Evolutionary conservation across 2,329 filamentous ascomycete genomes (phyloP).

Genomic region (Aspergillus glaucus): DNA sequence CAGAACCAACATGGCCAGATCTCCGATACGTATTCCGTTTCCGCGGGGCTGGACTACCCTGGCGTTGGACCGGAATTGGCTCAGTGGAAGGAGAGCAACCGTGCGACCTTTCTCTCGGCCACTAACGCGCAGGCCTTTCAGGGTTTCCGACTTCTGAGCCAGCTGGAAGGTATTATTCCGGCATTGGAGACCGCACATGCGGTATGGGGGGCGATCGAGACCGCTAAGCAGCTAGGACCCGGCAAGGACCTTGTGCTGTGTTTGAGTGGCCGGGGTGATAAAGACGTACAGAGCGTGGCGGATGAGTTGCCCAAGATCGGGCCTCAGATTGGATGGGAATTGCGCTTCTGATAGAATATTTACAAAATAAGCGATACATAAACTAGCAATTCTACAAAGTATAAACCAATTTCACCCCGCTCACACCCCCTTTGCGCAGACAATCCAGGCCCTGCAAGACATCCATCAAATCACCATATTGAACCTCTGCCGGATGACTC

Average conservation of each 20-base stretch:
- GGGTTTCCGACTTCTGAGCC: constrained; percentile 76
- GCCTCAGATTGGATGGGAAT: constrained; percentile 72
- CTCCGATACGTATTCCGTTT: constrained; percentile 89
- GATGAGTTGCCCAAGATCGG: constrained; percentile 86
- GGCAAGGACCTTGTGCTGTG: constrained; percentile 90
- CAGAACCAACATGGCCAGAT: constrained; percentile 93
- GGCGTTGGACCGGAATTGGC: constrained; percentile 91
- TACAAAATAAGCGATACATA: no score
- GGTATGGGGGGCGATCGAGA: constrained; percentile 77
- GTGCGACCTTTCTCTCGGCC: constrained; percentile 82
- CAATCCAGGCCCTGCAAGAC: constrained; percentile 38
- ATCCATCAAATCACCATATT: constrained; percentile 36
- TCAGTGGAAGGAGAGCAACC: constrained; percentile 82
- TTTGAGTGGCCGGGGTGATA: constrained; percentile 87
- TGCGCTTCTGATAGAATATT: constrained; percentile 42
- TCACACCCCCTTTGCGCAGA: constrained; percentile 38
- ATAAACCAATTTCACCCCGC: constrained; percentile 43
- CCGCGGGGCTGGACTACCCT: constrained; percentile 92
- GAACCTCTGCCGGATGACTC: constrained; percentile 34
- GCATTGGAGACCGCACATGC: constrained; percentile 92
- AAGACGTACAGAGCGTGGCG: constrained; percentile 97
- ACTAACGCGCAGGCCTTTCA: constrained; percentile 86
- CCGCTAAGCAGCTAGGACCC: constrained; percentile 87
- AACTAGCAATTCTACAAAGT: no score
- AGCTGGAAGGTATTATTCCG: constrained; percentile 94